These are phyloP conservation scores for Porpolomopsis calyptriformis DNA, from an alignment of 768 basidiomycete species.

Conservation along the genomic window DNA sequence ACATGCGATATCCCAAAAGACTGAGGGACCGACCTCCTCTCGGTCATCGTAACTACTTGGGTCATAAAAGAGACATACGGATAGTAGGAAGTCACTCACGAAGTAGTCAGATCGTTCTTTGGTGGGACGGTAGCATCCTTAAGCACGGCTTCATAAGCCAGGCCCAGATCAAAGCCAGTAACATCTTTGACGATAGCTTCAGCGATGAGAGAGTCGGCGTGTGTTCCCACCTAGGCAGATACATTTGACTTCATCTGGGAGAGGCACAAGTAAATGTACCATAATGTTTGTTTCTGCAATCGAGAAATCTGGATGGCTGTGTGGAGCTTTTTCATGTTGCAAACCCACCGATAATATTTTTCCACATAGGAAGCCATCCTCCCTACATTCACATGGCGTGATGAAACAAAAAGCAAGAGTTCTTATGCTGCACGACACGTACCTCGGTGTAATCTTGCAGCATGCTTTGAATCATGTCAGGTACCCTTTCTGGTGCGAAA, in stretches of 20 bases:
- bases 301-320: background rate
- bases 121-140: conserved; percentile 66
- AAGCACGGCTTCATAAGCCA: conserved; percentile 64
- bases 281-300: conserved; percentile 69
- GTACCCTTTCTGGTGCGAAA: conserved; percentile 65
- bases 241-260: background rate
- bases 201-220: conserved; percentile 69
- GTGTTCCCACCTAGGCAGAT: conserved; percentile 65
- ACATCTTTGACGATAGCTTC: conserved; percentile 62
- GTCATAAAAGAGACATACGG: background rate
- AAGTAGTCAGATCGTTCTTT: conserved; percentile 38
- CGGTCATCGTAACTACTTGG: conserved; percentile 53
- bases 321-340: too few relatives aligned
- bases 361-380: conserved; percentile 89
- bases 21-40: conserved; percentile 45
- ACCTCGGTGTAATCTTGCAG: conserved; percentile 67
- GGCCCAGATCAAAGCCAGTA: conserved; percentile 46
- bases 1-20: background rate
- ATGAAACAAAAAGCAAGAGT: conserved; percentile 9
- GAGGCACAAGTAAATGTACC: conserved; percentile 25
- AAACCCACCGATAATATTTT: conserved; percentile 62
- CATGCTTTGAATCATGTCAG: conserved; percentile 72
- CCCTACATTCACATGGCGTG: conserved; percentile 26
- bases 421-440: background rate
- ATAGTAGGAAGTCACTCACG: conserved; percentile 26